Evolutionary conservation across 208 protist genomes (phyloP).

Genomic region (Acanthamoeba royreba): DNA sequence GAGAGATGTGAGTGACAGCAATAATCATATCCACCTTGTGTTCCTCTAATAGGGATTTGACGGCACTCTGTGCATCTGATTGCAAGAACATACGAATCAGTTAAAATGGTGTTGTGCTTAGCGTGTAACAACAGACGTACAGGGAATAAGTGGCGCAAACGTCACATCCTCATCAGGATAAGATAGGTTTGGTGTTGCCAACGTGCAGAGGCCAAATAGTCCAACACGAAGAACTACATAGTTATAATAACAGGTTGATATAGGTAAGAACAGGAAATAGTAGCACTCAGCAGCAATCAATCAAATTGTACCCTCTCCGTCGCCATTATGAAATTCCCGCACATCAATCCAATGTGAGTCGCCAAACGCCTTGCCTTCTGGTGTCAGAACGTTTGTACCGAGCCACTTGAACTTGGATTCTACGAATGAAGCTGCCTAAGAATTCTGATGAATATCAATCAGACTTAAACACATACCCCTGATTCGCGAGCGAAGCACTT

Average conservation of each 20-base stretch:
- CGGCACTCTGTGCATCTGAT: background rate
- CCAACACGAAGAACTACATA: background rate
- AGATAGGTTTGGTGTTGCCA: conserved; percentile 10
- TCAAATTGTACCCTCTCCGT: background rate
- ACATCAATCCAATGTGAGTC: conserved; percentile 2
- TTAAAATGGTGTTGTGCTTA: background rate
- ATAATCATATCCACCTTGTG: background rate
- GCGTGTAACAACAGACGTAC: background rate
- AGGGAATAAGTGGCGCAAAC: background rate
- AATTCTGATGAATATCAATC: background rate
- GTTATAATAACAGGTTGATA: background rate
- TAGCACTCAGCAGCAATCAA: background rate
- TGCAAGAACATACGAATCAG: background rate
- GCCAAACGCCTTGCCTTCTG: conserved; percentile 7
- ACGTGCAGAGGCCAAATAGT: background rate
- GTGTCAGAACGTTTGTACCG: background rate
- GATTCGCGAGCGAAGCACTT: background rate
- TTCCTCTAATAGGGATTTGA: background rate
- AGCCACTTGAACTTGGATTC: conserved; percentile 40
- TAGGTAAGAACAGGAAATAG: background rate
- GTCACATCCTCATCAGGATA: background rate
- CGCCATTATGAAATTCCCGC: background rate
- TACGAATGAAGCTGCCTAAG: background rate
- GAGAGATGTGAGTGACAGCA: background rate
- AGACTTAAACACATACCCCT: background rate